A percentile compares a stretch with the other conserved stretches of the same genome.
Conservation (phyloP, 78 protist species). For the Dictyostelium capitatum region DNA sequence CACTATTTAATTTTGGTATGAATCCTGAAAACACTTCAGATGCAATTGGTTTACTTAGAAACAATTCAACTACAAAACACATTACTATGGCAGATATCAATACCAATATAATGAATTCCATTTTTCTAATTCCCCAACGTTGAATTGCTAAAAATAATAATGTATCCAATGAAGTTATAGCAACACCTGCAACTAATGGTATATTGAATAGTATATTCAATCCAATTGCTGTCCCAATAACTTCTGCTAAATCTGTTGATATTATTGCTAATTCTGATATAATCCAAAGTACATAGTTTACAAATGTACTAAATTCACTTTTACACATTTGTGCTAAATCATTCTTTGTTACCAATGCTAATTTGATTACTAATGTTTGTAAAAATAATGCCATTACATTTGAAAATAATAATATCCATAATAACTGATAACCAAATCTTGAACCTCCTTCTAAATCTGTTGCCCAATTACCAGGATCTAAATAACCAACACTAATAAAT, state of each 20-base stretch:
- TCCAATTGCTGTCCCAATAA: constrained; percentile 88
- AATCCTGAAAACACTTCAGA: constrained; percentile 63
- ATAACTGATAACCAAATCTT: constrained; percentile 79
- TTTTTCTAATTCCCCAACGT: constrained; percentile 65
- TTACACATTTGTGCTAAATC: constrained; percentile 85
- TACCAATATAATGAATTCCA: constrained; percentile 25
- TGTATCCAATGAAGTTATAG: constrained; percentile 85
- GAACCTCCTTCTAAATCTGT: constrained; percentile 67
- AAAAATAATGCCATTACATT: constrained; percentile 85
- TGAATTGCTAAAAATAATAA: constrained; percentile 81
- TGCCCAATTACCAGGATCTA: constrained; percentile 80
- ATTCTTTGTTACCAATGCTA: constrained; percentile 89
- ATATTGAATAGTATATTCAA: constrained; percentile 69
- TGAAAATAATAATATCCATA: constrained; percentile 89
- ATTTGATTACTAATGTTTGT: constrained; percentile 80
- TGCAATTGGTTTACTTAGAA: constrained; percentile 51
- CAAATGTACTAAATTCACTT: constrained; percentile 40
- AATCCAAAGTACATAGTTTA: constrained; percentile 80
- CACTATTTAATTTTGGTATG: constrained; percentile 64
- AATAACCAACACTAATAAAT: constrained; percentile 51
- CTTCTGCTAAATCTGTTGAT: constrained; percentile 87
- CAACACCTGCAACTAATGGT: constrained; percentile 84
- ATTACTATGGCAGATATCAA: constrained; percentile 12
- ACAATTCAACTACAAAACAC: constrained; percentile 54
- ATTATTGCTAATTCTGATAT: constrained; percentile 89